Conservation (phyloP, 2,329 filamentous ascomycete species). For the Xylaria sp. region DNA sequence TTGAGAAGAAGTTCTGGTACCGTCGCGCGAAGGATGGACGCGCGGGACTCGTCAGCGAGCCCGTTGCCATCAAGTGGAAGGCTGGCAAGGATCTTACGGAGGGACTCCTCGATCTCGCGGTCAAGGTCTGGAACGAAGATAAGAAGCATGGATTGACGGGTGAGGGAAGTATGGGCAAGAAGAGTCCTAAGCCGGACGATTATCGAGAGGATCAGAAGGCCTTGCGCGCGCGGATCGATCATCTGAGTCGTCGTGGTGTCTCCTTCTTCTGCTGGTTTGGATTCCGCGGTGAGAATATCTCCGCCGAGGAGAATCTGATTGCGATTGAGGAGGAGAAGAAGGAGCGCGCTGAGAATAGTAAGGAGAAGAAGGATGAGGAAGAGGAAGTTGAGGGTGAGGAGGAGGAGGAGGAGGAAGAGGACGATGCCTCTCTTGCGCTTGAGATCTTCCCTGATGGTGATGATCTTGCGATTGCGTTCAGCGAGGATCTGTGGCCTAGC, state of each 20-base stretch:
- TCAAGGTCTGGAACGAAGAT: slow-evolving; percentile 62
- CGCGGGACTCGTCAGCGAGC: slow-evolving; percentile 78
- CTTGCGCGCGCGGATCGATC: slow-evolving; percentile 52
- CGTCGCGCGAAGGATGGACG: slow-evolving; percentile 63
- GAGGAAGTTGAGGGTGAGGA: slow-evolving; percentile 33
- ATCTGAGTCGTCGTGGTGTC: slow-evolving; percentile 56
- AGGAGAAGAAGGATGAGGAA: slow-evolving; percentile 38
- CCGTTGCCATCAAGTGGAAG: slow-evolving; percentile 85
- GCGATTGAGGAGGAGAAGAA: slow-evolving; percentile 57
- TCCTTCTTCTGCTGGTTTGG: slow-evolving; percentile 92
- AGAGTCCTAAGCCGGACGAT: slow-evolving; percentile 50
- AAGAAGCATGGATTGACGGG: slow-evolving; percentile 38
- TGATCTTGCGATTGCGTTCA: slow-evolving; percentile 71
- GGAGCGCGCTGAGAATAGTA: slow-evolving; percentile 45
- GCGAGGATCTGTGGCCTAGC: slow-evolving; percentile 83
- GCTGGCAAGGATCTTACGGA: slow-evolving; percentile 75
- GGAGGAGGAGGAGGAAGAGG: slow-evolving; percentile 55
- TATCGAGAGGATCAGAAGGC: slow-evolving; percentile 49
- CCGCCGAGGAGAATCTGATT: slow-evolving; percentile 63
- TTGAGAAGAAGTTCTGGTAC: slow-evolving; percentile 93
- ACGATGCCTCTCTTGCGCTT: slow-evolving; percentile 59
- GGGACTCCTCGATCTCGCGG: slow-evolving; percentile 70
- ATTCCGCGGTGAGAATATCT: slow-evolving; percentile 65
- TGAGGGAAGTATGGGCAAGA: slow-evolving; percentile 36
- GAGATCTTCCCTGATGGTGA: slow-evolving; percentile 89